Base-by-base conservation (phyloP, 2,329 filamentous ascomycete genomes). In the Coleophoma crateriformis region DNA sequence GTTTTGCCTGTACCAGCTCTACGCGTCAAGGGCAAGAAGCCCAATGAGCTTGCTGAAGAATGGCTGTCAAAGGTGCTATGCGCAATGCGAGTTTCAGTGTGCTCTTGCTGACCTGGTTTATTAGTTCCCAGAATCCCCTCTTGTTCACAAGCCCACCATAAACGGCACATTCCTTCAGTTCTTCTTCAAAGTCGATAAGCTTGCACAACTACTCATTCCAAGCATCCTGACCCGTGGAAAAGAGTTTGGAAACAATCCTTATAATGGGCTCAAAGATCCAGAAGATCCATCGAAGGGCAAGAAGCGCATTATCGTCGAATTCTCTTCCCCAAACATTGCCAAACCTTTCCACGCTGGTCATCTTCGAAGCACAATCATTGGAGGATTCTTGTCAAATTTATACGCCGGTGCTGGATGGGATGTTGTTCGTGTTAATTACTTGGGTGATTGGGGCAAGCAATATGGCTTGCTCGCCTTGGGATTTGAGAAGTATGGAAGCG, bases 321-420 rank as follows among this genome's bases (percentile, higher is more conserved):
- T 92, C 68, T 90, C 85, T 7, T 90, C 86, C 7, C 88, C 89
- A 46, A 94, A 94, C 66, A 90, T 94, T 52, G 88, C 88, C 42
- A 92, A 92, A 70, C 88, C 85, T 19, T 90, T 90, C 68, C 83
- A 88, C 62, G 84, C 84, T 19, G 84, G 83, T 6, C 86, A 91
- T 70, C 71, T 90, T 58, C 77, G 86, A 59, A 88, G 84, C 61
- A 90, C 87, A 46, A 88, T 90, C 55, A 86, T 90, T 50, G 86
- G 87, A 40, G 84, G 83, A 32, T 88, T 87, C 65, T 68, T 90
- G 17, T 73, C 82, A 19, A 88, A 88, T 59, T 64, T 89, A 2
- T 87, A 89, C 63, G 74, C 84, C 59, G 73, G 68, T 15, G 79
- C 81, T 46, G 87, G 85, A 17, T 90, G 84, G 82, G 79, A 89